Evolutionary conservation across 768 basidiomycete genomes (phyloP), one percentile per base, ranked within the genome.

Genomic region (Calocera viscosa): DNA sequence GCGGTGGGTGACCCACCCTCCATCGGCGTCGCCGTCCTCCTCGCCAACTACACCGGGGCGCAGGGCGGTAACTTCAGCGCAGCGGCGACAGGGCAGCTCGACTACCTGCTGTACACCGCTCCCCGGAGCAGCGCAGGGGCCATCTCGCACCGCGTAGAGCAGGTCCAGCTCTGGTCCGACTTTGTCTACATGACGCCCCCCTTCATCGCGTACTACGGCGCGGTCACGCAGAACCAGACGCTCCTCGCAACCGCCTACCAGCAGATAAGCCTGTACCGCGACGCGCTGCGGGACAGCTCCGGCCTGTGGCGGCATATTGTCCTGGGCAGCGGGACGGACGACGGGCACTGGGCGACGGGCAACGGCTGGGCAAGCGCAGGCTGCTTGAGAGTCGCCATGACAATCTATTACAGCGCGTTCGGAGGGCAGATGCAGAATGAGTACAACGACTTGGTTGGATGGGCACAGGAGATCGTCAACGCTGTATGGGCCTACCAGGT

Each of bases 301-400:
- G 80, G 83, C 0, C 72, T 91, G 30, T 93, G 91, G 90, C 82
- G 81, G 72, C 93, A 94, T 72, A 82, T 94, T 64, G 73, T 83
- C 0, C 74, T 89, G 2, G 91, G 90, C 0, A 77, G 71, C 30
- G 78, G 76, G 28, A 80, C 75, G 24, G 91, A 94, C 70, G 71
- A 76, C 2, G 89, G 90, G 0, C 86, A 88, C 71, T 94, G 90
- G 90, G 83, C 88, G 1, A 91, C 91, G 2, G 91, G 91, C 0
- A 93, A 94, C 67, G 92, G 79, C 1, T 95, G 93, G 93, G 93
- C 89, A 0, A 90, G 90, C 0, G 88, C 85, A 19, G 92, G 93
- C 0, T 92, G 92, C 82, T 78, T 90, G 11, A 86, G 92, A 5
- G 92, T 94, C 1, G 78, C 89, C 0, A 85, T 83, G 1, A 92